Percentiles rank a stretch among this genome's conserved stretches.
phyloP scores from a whole-genome alignment of 208 protist genomes.

The Tritrichomonas musculus region DNA sequence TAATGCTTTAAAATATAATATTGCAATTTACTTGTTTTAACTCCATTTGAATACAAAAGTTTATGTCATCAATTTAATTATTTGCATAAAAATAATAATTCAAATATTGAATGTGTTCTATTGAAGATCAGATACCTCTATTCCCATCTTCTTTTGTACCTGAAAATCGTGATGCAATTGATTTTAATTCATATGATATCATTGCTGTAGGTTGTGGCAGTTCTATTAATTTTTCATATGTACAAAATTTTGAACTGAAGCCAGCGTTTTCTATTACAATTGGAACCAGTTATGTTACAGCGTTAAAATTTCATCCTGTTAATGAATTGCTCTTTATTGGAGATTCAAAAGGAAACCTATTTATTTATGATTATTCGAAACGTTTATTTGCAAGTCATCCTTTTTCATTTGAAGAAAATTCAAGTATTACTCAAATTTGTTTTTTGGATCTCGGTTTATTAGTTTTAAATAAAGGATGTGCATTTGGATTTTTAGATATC shows the following conservation, averaged over 20 bases:
- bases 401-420: too few relatives aligned
- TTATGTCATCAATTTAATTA: too few relatives aligned
- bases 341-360: not conserved
- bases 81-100: too few relatives aligned
- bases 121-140: too few relatives aligned
- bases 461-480: not conserved
- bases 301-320: not conserved
- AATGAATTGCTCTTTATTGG: not conserved
- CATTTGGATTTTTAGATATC: too few relatives aligned
- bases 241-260: not conserved
- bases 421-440: not conserved
- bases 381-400: not conserved
- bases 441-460: not conserved
- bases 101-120: too few relatives aligned
- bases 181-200: not conserved
- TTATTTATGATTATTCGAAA: not conserved
- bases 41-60: too few relatives aligned
- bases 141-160: too few relatives aligned
- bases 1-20: too few relatives aligned
- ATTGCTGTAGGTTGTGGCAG: not conserved
- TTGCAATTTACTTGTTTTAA: too few relatives aligned
- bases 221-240: not conserved
- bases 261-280: not conserved
- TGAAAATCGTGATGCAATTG: not conserved
- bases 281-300: not conserved